Evolutionary conservation across 371 early-diverging fungal species (phyloP).

Genomic region (Mucor mucedo): DNA sequence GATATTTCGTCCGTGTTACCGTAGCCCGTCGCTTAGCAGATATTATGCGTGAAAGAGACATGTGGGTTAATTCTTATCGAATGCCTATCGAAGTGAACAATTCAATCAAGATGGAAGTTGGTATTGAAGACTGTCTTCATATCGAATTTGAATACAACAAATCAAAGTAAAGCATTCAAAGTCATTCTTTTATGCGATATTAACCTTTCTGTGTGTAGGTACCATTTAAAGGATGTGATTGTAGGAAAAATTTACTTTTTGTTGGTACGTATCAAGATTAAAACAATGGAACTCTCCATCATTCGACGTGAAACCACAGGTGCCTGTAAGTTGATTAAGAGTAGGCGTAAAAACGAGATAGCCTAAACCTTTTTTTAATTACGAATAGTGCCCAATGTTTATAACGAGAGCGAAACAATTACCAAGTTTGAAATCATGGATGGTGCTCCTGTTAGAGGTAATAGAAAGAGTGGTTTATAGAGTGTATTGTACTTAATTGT

Average conservation of each 20-base stretch:
- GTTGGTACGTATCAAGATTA: constrained; percentile 98
- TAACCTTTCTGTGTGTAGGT: constrained; percentile 39
- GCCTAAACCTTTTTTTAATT: not conserved
- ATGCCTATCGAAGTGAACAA: constrained; percentile 86
- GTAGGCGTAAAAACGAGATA: not conserved
- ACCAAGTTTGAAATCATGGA: constrained; percentile 99
- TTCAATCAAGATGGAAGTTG: constrained; percentile 95
- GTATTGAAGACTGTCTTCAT: constrained; percentile 94
- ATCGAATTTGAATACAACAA: constrained; percentile 96
- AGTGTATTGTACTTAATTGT: too few relatives aligned
- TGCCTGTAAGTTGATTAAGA: constrained; percentile 45
- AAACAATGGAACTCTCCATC: constrained; percentile 98
- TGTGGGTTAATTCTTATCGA: constrained; percentile 92
- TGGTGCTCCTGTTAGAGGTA: constrained; percentile 95
- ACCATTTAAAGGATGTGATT: constrained; percentile 97
- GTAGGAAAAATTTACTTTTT: constrained; percentile 98
- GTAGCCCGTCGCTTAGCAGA: constrained; percentile 80
- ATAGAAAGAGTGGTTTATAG: too few relatives aligned
- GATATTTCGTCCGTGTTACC: constrained; percentile 89
- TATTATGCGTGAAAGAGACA: constrained; percentile 74
- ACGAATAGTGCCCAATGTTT: constrained; percentile 84
- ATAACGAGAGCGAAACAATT: constrained; percentile 97
- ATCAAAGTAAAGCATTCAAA: constrained; percentile 68
- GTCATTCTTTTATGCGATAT: not conserved
- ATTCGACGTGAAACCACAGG: constrained; percentile 98